Evolutionary conservation across 352 stramenopile species (phyloP).

Genomic region (Globisporangium carolinianum): DNA sequence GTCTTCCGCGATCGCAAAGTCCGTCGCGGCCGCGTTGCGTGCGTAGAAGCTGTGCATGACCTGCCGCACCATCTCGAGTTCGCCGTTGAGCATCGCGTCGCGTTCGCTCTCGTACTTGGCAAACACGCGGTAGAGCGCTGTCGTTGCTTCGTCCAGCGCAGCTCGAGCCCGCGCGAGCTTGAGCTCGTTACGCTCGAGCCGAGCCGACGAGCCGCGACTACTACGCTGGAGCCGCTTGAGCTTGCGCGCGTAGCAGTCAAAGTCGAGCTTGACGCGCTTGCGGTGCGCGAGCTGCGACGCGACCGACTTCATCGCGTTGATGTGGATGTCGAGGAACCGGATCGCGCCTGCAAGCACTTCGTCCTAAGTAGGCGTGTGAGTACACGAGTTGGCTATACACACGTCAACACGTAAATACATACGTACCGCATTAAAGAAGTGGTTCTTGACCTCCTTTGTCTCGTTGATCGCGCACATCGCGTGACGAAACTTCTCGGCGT

Average conservation of each 20-base stretch:
- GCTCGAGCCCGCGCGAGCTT: conserved; percentile 43
- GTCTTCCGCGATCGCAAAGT: conserved; percentile 54
- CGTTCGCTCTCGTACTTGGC: conserved; percentile 74
- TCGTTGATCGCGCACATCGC: conserved; percentile 74
- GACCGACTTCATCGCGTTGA: conserved; percentile 71
- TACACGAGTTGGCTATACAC: not conserved
- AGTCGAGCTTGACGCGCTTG: conserved; percentile 65
- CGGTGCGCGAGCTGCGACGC: conserved; percentile 64
- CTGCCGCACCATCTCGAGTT: conserved; percentile 75
- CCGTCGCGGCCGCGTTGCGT: conserved; percentile 62
- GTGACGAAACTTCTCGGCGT: conserved; percentile 67
- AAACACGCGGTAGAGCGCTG: conserved; percentile 66
- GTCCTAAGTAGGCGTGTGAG: conserved; percentile 22
- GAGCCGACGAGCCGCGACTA: conserved; percentile 9
- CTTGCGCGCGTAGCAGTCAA: conserved; percentile 60
- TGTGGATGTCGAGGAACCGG: conserved; percentile 65
- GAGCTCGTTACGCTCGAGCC: conserved; percentile 49
- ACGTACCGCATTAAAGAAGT: conserved; percentile 63
- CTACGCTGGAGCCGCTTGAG: conserved; percentile 24
- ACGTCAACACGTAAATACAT: not conserved
- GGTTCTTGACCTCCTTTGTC: conserved; percentile 66
- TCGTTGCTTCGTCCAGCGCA: conserved; percentile 42
- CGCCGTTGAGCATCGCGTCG: conserved; percentile 68
- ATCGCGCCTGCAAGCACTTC: conserved; percentile 50
- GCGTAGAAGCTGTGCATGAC: conserved; percentile 76